These are phyloP conservation scores for Moricandia moricandioides DNA, from an alignment of 345 rosid genomes.

Conservation along the genomic window DNA sequence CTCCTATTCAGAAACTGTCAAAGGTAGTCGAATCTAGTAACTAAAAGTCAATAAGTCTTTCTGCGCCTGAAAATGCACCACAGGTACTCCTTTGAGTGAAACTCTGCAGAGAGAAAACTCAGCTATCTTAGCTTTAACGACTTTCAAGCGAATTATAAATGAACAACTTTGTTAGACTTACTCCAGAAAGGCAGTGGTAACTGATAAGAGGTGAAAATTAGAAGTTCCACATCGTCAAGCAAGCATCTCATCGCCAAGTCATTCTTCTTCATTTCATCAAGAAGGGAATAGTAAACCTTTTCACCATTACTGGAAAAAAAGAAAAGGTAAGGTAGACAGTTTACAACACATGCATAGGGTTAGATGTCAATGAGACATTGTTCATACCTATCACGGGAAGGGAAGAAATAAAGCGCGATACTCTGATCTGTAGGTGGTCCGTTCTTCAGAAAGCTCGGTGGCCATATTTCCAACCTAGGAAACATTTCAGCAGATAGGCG, in stretches of 20 bases:
- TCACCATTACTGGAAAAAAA: constrained; percentile 40
- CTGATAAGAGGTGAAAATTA: constrained; percentile 56
- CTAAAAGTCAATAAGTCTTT: constrained; percentile 25
- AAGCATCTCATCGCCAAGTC: constrained; percentile 55
- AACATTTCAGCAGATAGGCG: constrained; percentile 49
- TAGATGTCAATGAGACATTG: not conserved
- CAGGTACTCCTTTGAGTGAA: constrained; percentile 49
- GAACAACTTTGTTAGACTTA: constrained; percentile 35
- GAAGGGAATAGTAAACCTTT: constrained; percentile 43
- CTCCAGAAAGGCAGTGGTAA: constrained; percentile 62
- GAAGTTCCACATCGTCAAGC: constrained; percentile 56
- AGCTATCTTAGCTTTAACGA: not conserved
- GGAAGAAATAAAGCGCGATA: constrained; percentile 68
- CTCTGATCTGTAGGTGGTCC: constrained; percentile 48
- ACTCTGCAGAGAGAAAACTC: constrained; percentile 44
- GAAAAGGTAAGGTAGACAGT: not conserved
- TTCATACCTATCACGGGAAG: constrained; percentile 47
- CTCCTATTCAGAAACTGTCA: constrained; percentile 11
- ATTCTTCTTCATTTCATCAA: constrained; percentile 46
- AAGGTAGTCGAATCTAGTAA: constrained; percentile 2
- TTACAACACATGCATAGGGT: not conserved
- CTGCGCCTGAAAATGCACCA: constrained; percentile 72
- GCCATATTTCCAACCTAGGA: constrained; percentile 58
- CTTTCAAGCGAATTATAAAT: not conserved
- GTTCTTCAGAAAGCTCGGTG: constrained; percentile 44